phyloP scores from a whole-genome alignment of 2,329 filamentous ascomycete species.

The Chaetomiaceae sp. region DNA sequence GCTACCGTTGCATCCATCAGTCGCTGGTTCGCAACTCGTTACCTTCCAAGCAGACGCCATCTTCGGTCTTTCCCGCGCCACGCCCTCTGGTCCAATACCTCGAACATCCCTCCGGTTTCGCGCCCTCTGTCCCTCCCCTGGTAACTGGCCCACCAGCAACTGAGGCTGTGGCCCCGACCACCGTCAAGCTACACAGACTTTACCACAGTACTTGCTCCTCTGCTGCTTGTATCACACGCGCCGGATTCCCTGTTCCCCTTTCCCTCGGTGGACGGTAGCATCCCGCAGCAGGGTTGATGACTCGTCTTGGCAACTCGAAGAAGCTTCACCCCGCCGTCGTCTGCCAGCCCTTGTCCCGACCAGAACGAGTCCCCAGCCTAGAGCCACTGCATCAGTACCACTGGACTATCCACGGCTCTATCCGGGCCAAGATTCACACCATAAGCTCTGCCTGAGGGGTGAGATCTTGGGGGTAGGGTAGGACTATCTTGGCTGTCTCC shows the following conservation, averaged over 20 bases:
- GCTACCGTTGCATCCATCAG: slow-evolving; percentile 17
- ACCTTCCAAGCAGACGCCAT: slow-evolving; percentile 10
- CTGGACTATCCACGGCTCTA: slow-evolving; percentile 8
- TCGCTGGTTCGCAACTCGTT: slow-evolving; percentile 12
- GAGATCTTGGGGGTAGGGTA: slow-evolving; percentile 11
- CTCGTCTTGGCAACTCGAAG: slow-evolving; percentile 16
- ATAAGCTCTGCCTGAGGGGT: slow-evolving; percentile 6
- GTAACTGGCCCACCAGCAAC: slow-evolving; percentile 4
- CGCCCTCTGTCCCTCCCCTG: not conserved
- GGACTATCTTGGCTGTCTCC: slow-evolving; percentile 21
- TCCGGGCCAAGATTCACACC: slow-evolving; percentile 12
- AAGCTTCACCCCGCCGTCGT: slow-evolving; percentile 11
- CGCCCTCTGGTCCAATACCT: slow-evolving; percentile 9
- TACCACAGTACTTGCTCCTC: too few species aligned
- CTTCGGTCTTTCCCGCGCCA: slow-evolving; percentile 18
- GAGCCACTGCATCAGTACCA: slow-evolving; percentile 9
- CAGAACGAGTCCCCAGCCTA: slow-evolving; percentile 3
- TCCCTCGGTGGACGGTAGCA: slow-evolving; percentile 5
- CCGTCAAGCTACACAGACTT: slow-evolving; percentile 7
- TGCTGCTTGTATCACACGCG: too few species aligned
- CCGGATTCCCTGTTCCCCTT: slow-evolving; percentile 1
- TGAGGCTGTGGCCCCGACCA: not conserved
- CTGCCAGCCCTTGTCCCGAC: slow-evolving; percentile 17
- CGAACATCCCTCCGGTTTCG: slow-evolving; percentile 10
- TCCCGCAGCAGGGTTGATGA: slow-evolving; percentile 13